Evolutionary conservation across 1,284 basidiomycete genomes (phyloP).

Genomic region (Trichosporon sp.): DNA sequence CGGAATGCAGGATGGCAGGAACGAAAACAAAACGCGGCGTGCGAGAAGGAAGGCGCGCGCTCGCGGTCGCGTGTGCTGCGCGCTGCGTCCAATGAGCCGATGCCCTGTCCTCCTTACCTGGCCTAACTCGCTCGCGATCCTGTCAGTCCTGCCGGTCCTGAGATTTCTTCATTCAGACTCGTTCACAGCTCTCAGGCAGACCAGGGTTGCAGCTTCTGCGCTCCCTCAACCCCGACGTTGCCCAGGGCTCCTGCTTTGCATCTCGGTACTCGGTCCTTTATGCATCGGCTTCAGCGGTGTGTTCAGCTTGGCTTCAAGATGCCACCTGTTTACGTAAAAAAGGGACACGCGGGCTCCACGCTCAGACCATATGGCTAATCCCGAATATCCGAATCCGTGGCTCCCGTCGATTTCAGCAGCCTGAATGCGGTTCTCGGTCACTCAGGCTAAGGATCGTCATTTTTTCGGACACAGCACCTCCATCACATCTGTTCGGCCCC

Average conservation of each 20-base stretch:
- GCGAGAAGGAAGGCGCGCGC: background rate
- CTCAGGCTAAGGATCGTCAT: background rate
- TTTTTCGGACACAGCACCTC: slow-evolving; percentile 3
- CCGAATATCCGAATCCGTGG: background rate
- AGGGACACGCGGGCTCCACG: background rate
- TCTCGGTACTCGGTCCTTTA: background rate
- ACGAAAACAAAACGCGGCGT: background rate
- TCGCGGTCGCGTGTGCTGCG: background rate
- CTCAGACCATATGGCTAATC: background rate
- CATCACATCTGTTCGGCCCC: background rate
- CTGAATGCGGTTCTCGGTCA: background rate
- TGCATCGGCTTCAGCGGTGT: background rate
- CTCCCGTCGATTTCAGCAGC: background rate
- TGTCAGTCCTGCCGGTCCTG: background rate
- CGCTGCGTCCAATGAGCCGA: background rate
- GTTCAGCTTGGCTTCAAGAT: background rate
- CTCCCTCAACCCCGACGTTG: background rate
- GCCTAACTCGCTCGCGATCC: background rate
- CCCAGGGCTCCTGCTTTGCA: background rate
- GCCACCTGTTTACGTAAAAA: background rate
- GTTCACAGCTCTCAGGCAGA: background rate
- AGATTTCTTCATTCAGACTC: background rate
- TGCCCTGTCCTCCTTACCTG: background rate
- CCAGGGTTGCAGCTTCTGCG: background rate
- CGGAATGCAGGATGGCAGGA: background rate